A percentile compares a stretch with the other conserved stretches of the same genome.
Conservation (phyloP, 768 basidiomycete genomes). For the Trametes cingulata region DNA sequence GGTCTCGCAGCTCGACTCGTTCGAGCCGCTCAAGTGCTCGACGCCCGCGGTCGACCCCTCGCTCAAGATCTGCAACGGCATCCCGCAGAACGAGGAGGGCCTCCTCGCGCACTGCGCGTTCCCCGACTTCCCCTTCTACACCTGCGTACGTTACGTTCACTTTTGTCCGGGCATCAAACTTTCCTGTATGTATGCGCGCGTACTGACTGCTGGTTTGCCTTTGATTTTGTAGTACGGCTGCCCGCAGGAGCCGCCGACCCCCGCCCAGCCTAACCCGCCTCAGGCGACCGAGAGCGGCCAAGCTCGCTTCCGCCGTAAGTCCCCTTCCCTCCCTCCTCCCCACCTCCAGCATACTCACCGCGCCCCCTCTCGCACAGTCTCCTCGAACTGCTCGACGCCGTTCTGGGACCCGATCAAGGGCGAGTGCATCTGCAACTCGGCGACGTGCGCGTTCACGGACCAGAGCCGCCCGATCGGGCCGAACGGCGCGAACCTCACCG, state of each 20-base stretch:
- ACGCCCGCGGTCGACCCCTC: constrained; percentile 57
- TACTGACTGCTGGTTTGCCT: not conserved
- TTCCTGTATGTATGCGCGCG: not conserved
- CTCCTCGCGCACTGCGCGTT: constrained; percentile 63
- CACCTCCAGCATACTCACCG: not conserved
- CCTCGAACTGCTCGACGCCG: constrained; percentile 70
- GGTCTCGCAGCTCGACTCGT: constrained; percentile 52
- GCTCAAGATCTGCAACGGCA: constrained; percentile 73
- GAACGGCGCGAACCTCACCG: constrained; percentile 70
- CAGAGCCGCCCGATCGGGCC: constrained; percentile 66
- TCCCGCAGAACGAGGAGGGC: constrained; percentile 66
- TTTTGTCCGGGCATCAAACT: no score
- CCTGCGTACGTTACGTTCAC: constrained; percentile 55
- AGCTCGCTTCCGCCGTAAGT: constrained; percentile 49
- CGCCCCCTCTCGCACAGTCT: constrained; percentile 43
- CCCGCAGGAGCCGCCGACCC: constrained; percentile 53
- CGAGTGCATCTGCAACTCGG: constrained; percentile 60
- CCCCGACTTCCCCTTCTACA: constrained; percentile 76
- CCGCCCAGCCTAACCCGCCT: constrained; percentile 63
- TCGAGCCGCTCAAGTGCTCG: constrained; percentile 61
- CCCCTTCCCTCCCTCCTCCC: not conserved
- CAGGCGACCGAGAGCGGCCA: constrained; percentile 49
- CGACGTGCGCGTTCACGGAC: constrained; percentile 63
- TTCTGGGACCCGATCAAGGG: constrained; percentile 80
- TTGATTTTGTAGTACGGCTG: constrained; percentile 63